phyloP scores from a whole-genome alignment of 73 alveolate species.

The Tetrahymena elliotti region DNA sequence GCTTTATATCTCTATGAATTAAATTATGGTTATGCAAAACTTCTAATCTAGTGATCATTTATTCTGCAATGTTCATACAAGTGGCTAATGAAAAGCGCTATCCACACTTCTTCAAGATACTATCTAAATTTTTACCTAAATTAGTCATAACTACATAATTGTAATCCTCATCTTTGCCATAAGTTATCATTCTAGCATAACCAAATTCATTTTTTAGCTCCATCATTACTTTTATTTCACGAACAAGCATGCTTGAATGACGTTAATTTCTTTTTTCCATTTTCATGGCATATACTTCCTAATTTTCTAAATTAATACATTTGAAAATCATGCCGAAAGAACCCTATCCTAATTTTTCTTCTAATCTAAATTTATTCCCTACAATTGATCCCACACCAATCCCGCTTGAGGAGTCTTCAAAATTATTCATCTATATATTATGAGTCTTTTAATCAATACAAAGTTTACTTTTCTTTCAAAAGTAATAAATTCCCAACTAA shows the following conservation, averaged over 20 bases:
- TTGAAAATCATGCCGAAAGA: conserved; percentile 34
- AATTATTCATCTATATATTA: neutral
- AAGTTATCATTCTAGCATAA: neutral
- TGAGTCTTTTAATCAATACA: neutral
- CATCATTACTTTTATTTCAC: conserved; percentile 34
- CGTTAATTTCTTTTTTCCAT: conserved; percentile 33
- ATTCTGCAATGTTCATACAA: conserved; percentile 5
- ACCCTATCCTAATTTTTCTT: conserved; percentile 38
- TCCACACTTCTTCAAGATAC: neutral
- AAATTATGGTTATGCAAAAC: conserved; percentile 7
- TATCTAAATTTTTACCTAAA: neutral
- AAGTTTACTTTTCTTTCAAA: neutral
- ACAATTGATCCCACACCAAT: conserved; percentile 9
- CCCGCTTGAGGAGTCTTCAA: neutral
- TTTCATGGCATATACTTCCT: conserved; percentile 36
- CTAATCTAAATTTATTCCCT: conserved; percentile 21
- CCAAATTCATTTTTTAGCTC: conserved; percentile 13
- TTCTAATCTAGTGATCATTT: conserved; percentile 27
- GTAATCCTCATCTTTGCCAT: neutral
- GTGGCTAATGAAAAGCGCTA: conserved; percentile 8
- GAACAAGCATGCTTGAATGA: conserved; percentile 12
- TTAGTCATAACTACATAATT: neutral
- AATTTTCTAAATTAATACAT: conserved; percentile 24
- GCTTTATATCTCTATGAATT: conserved; percentile 41
- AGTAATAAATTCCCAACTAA: neutral